These are phyloP conservation scores for Climacium dendroides DNA, from an alignment of 225 moss, liverwort and hornwort genomes.

Conservation along the genomic window DNA sequence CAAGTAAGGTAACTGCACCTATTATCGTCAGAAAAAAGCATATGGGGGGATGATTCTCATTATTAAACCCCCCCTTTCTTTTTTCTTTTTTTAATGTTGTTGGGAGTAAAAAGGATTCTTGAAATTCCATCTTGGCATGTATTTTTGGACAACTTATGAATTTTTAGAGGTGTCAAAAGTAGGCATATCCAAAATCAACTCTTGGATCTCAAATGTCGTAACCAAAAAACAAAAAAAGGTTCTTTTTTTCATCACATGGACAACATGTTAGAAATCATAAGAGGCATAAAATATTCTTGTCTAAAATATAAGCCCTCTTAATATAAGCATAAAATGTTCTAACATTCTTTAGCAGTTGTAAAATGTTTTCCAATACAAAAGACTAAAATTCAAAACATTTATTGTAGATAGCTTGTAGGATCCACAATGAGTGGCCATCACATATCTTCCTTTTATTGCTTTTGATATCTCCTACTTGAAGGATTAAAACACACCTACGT, in stretches of 20 bases:
- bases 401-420: neutral
- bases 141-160: neutral
- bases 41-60: neutral
- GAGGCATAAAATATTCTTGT: neutral
- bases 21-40: neutral
- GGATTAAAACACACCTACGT: no score
- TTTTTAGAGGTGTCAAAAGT: neutral
- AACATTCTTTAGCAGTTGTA: no score
- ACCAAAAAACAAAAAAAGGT: rapidly evolving
- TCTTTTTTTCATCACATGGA: rapidly evolving
- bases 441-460: neutral
- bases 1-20: neutral
- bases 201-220: rapidly evolving
- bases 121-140: neutral
- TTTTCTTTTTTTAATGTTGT: no score
- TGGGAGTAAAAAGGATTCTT: no score
- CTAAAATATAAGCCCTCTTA: rapidly evolving
- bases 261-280: neutral
- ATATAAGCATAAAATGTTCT: neutral
- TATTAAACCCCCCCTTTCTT: neutral
- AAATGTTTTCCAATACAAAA: neutral
- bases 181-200: rapidly evolving
- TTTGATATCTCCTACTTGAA: neutral
- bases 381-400: neutral
- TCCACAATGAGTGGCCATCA: neutral